These are phyloP conservation scores for Cladosporium austrohemisphaericum DNA, from an alignment of 2,329 filamentous ascomycete species.

Conservation along the genomic window DNA sequence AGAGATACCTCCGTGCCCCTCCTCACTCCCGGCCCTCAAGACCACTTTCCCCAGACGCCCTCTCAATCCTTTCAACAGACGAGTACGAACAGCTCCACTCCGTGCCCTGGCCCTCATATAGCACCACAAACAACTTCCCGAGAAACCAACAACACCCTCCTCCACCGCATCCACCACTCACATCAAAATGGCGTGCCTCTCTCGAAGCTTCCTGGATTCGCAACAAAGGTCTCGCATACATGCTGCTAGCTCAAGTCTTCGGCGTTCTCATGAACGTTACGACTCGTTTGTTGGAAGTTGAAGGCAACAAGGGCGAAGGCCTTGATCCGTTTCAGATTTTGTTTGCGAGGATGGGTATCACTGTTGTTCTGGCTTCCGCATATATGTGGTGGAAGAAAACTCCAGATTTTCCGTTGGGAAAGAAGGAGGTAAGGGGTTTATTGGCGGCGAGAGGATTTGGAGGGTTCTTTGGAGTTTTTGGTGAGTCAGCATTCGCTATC, in stretches of 20 bases:
- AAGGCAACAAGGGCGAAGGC: constrained; percentile 61
- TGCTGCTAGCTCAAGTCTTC: constrained; percentile 74
- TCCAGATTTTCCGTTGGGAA: constrained; percentile 67
- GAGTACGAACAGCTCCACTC: constrained; percentile 30
- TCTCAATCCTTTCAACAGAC: constrained; percentile 37
- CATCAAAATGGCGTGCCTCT: constrained; percentile 20
- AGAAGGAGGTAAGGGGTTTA: constrained; percentile 61
- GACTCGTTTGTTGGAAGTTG: constrained; percentile 68
- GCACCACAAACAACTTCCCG: constrained; percentile 19
- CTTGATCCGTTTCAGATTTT: constrained; percentile 84
- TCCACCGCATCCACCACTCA: constrained; percentile 5
- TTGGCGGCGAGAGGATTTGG: constrained; percentile 64
- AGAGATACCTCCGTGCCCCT: constrained; percentile 19
- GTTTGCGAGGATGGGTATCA: constrained; percentile 74
- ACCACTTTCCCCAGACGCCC: constrained; percentile 42
- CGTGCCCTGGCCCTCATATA: neutral
- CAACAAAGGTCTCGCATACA: constrained; percentile 70
- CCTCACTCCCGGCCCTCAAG: constrained; percentile 30
- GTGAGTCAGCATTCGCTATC: too few species aligned
- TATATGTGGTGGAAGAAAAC: constrained; percentile 73
- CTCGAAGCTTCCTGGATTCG: constrained; percentile 51
- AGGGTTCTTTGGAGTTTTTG: constrained; percentile 74
- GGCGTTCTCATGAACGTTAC: constrained; percentile 81
- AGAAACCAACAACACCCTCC: constrained; percentile 16
- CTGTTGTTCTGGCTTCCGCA: constrained; percentile 58